phyloP scores from a whole-genome alignment of 2,329 filamentous ascomycete species.

The Didymella pinodella region DNA sequence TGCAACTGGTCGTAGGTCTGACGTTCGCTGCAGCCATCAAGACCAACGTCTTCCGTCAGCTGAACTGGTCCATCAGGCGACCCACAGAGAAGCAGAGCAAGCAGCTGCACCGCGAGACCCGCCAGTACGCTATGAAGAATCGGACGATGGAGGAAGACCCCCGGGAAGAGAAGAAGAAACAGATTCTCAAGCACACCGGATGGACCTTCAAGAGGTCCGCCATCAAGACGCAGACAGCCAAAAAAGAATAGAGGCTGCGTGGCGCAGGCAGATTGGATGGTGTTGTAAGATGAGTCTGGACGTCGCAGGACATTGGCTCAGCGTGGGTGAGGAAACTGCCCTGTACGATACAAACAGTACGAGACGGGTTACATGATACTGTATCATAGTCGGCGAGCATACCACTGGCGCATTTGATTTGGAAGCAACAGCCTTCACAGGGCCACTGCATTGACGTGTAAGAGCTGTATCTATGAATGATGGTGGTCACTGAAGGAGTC shows the following conservation, averaged over 20 bases:
- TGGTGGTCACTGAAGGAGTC: background rate
- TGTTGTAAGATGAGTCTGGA: background rate
- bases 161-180: slow-evolving; percentile 37
- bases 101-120: slow-evolving; percentile 37
- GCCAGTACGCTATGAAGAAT: slow-evolving; percentile 23
- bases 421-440: background rate
- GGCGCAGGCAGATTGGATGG: background rate
- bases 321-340: background rate
- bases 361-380: slow-evolving; percentile 13
- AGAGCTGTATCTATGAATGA: background rate
- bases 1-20: background rate
- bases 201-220: slow-evolving; percentile 31
- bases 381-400: slow-evolving; percentile 36
- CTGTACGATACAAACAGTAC: slow-evolving; percentile 16
- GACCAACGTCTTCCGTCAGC: slow-evolving; percentile 44
- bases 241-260: too few relatives aligned
- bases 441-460: background rate
- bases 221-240: background rate
- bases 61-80: slow-evolving; percentile 37
- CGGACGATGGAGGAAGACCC: slow-evolving; percentile 33
- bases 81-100: slow-evolving; percentile 43
- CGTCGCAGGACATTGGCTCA: background rate
- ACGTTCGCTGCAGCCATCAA: slow-evolving; percentile 40
- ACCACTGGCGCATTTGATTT: slow-evolving; percentile 26
- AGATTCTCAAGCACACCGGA: slow-evolving; percentile 40